Conservation (phyloP, 192 early-diverging fungal genomes). For the Gryganskiella cystojenkinii region DNA sequence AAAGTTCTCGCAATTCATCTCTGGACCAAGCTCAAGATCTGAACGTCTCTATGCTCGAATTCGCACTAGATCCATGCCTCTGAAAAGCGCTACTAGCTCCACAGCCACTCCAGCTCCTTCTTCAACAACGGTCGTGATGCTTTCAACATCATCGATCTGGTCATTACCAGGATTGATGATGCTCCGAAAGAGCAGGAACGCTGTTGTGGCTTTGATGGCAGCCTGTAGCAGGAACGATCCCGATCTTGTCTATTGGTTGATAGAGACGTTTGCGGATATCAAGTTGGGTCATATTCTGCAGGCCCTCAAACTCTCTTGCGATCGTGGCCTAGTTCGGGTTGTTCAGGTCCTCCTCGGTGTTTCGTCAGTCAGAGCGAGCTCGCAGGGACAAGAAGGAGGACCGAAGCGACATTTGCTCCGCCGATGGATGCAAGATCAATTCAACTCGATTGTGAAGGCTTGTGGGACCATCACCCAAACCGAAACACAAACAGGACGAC, state of each 20-base stretch:
- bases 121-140: constrained; percentile 20
- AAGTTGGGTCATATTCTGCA: constrained; percentile 43
- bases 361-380: too few species aligned
- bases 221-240: constrained; percentile 39
- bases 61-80: neutral
- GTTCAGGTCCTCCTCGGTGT: constrained; percentile 18
- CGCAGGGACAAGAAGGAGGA: neutral
- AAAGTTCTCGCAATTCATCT: neutral
- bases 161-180: constrained; percentile 34
- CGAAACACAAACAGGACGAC: neutral
- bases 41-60: neutral
- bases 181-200: constrained; percentile 41
- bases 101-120: neutral
- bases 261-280: constrained; percentile 48
- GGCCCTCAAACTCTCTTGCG: constrained; percentile 44
- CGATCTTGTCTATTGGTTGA: constrained; percentile 25
- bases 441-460: constrained; percentile 5
- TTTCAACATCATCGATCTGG: constrained; percentile 26
- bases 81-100: neutral
- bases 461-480: neutral
- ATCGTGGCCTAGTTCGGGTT: constrained; percentile 26
- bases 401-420: constrained; percentile 1
- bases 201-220: constrained; percentile 43
- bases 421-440: constrained; percentile 24
- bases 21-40: constrained; percentile 1